Evolutionary conservation across 495 filamentous ascomycete species (phyloP).

Genomic region (Penicillium tannophilum): DNA sequence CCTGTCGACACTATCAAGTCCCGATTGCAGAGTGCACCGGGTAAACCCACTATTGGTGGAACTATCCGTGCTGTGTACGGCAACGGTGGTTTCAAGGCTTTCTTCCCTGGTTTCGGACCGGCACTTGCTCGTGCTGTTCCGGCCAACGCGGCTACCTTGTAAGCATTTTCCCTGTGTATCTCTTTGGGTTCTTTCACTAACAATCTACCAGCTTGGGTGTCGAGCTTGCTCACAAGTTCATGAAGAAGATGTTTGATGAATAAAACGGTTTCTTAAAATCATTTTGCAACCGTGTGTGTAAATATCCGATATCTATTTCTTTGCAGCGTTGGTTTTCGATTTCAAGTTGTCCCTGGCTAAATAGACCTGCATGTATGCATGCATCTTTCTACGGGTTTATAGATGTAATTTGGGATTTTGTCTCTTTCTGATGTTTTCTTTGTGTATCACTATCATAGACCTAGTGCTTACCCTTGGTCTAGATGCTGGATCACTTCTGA

Average conservation of each 20-base stretch:
- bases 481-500: too few species aligned
- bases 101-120: constrained; percentile 96
- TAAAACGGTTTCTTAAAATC: constrained; percentile 1
- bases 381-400: neutral
- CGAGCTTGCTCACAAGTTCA: constrained; percentile 78
- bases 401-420: neutral
- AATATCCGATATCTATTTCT: constrained; percentile 5
- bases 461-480: too few species aligned
- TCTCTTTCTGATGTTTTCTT: neutral
- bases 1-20: constrained; percentile 97
- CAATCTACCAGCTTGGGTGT: constrained; percentile 61
- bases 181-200: constrained; percentile 18
- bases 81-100: constrained; percentile 82
- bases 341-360: neutral
- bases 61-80: constrained; percentile 77
- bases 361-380: neutral
- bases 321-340: constrained; percentile 19
- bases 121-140: constrained; percentile 91
- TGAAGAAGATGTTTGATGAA: constrained; percentile 69
- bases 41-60: constrained; percentile 78
- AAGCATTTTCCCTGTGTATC: constrained; percentile 18
- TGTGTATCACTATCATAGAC: too few species aligned
- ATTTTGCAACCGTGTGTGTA: neutral
- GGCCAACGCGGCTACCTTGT: constrained; percentile 82
- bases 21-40: constrained; percentile 87